Percentiles rank a stretch among this genome's conserved stretches.
phyloP scores from a whole-genome alignment of 2,329 filamentous ascomycete species.

The Thermoascus crustaceus region DNA sequence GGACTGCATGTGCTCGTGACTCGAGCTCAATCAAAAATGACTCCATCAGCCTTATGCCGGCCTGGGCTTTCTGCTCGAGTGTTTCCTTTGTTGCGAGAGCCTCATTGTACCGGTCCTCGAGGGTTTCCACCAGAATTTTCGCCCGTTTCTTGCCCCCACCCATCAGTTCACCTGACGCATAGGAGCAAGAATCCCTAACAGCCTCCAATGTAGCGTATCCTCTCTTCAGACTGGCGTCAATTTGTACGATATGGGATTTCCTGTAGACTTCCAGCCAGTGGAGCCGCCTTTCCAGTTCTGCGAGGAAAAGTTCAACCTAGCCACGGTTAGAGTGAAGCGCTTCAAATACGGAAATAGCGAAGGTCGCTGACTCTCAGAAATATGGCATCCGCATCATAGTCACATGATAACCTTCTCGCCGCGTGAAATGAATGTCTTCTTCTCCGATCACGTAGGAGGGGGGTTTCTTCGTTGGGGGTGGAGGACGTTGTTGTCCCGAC shows the following conservation, averaged over 20 bases:
- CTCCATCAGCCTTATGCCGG: conserved; percentile 80
- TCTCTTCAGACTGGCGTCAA: conserved; percentile 75
- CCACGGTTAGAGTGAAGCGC: no score
- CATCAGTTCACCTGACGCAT: conserved; percentile 82
- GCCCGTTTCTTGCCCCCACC: conserved; percentile 77
- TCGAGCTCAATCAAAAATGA: conserved; percentile 80
- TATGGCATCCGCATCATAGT: conserved; percentile 39
- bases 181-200: conserved; percentile 78
- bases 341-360: neutral
- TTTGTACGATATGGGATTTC: conserved; percentile 67
- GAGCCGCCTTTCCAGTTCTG: conserved; percentile 76
- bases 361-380: conserved; percentile 31
- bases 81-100: conserved; percentile 77
- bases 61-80: conserved; percentile 81
- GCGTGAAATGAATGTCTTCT: conserved; percentile 40
- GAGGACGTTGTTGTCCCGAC: conserved; percentile 18
- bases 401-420: conserved; percentile 33
- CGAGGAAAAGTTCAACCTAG: conserved; percentile 47
- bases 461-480: conserved; percentile 24
- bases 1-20: conserved; percentile 67
- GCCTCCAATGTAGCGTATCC: conserved; percentile 80
- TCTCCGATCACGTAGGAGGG: conserved; percentile 31
- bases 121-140: conserved; percentile 82
- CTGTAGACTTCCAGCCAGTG: conserved; percentile 85
- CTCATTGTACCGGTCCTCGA: conserved; percentile 81